These are phyloP conservation scores for Sporothrix variecibatus DNA, from an alignment of 2,329 filamentous ascomycete species.

Conservation along the genomic window DNA sequence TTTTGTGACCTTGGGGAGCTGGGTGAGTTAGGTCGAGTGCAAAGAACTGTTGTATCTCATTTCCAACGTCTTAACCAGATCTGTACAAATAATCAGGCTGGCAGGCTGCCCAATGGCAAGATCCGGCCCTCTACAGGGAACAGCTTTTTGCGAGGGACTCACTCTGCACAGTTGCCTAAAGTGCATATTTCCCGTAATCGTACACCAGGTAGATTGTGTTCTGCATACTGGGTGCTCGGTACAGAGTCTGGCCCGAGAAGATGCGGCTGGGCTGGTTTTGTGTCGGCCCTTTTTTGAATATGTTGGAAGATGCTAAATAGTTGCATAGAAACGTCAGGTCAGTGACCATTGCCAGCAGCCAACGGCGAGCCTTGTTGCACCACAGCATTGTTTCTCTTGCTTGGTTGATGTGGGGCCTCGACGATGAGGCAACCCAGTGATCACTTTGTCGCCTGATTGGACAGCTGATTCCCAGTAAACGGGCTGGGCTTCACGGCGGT, in stretches of 20 bases:
- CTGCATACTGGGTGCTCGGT: neutral
- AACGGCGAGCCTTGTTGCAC: neutral
- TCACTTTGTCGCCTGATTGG: neutral
- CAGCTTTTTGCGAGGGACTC: too few relatives aligned
- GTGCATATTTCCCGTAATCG: too few relatives aligned
- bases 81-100: too few relatives aligned
- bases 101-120: too few relatives aligned
- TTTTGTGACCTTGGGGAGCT: too few relatives aligned
- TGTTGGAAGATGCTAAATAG: neutral
- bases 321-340: neutral
- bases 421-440: neutral
- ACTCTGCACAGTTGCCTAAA: too few relatives aligned
- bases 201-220: neutral
- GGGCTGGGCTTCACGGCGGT: too few relatives aligned
- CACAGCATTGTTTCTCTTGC: neutral
- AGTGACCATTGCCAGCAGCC: neutral
- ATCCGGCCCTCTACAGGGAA: too few relatives aligned
- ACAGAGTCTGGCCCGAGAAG: neutral
- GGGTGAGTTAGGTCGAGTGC: too few relatives aligned
- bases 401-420: neutral
- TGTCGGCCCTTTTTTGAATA: neutral
- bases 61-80: too few relatives aligned
- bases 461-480: too few relatives aligned
- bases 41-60: too few relatives aligned
- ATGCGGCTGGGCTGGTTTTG: neutral